Conservation (phyloP, 345 rosid genomes). For the Eucalyptus sp. region DNA sequence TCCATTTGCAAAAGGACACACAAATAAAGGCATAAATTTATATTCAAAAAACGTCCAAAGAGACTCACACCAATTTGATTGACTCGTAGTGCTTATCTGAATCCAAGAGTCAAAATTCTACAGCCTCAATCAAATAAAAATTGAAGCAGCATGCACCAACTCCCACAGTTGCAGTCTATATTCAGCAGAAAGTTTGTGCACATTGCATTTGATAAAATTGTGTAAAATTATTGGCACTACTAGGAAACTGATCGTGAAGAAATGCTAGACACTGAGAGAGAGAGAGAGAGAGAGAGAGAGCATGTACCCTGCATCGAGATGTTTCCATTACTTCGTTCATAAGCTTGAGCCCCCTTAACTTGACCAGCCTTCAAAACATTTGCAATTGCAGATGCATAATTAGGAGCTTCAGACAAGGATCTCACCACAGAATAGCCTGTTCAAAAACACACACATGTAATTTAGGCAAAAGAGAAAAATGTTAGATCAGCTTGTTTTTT, state of each 20-base stretch:
- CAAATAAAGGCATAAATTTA: background rate
- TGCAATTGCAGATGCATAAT: constrained; percentile 78
- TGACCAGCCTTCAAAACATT: constrained; percentile 36
- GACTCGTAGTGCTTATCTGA: background rate
- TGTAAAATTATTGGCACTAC: background rate
- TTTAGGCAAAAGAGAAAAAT: background rate
- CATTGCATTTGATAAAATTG: background rate
- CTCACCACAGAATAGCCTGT: constrained; percentile 95
- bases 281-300: background rate
- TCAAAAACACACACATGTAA: background rate
- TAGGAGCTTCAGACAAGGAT: constrained; percentile 93
- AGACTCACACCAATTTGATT: background rate
- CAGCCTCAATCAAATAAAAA: background rate
- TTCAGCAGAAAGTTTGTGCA: background rate
- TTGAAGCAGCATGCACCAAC: background rate
- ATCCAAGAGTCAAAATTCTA: background rate
- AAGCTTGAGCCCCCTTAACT: constrained; percentile 11
- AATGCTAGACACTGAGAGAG: background rate
- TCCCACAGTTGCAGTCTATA: background rate
- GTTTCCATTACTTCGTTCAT: constrained; percentile 17
- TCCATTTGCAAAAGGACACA: background rate
- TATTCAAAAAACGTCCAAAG: background rate
- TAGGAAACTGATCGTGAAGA: background rate
- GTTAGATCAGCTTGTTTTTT: background rate
- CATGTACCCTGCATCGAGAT: constrained; percentile 78